Evolutionary conservation across 805 yeast genomes (phyloP).

Genomic region (Ogataea wickerhamii): DNA sequence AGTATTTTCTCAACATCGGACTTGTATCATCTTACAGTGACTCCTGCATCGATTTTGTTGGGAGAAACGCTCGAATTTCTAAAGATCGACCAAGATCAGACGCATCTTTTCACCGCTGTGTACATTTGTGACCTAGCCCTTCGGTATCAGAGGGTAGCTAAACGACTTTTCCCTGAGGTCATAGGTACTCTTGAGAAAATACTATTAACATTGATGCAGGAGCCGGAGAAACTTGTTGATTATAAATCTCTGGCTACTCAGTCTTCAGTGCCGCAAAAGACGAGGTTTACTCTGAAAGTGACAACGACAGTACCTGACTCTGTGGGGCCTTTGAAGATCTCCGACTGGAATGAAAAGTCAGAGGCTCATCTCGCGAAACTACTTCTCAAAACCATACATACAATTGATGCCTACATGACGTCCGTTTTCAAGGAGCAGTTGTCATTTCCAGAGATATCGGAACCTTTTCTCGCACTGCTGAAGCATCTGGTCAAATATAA

Average conservation of each 20-base stretch:
- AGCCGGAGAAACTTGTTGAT: conserved; percentile 23
- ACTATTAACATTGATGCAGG: conserved; percentile 42
- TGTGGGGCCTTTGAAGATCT: conserved; percentile 9
- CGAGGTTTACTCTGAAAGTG: conserved; percentile 20
- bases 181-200: conserved; percentile 53
- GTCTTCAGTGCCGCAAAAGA: conserved; percentile 11
- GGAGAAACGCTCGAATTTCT: conserved; percentile 63
- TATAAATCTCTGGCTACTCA: conserved; percentile 20
- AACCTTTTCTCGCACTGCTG: conserved; percentile 44
- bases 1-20: conserved; percentile 88
- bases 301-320: conserved; percentile 12
- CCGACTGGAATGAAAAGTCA: conserved; percentile 11
- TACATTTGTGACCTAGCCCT: conserved; percentile 62
- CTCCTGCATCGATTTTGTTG: conserved; percentile 75
- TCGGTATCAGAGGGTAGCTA: conserved; percentile 74
- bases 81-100: conserved; percentile 27
- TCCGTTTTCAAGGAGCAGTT: conserved; percentile 58
- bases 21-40: conserved; percentile 86
- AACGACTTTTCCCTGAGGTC: conserved; percentile 81
- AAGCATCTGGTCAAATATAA: conserved; percentile 35
- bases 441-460: conserved; percentile 56
- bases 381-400: conserved; percentile 31
- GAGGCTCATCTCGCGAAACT: conserved; percentile 27
- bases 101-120: conserved; percentile 51
- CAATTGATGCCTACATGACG: conserved; percentile 32